phyloP scores from a whole-genome alignment of 371 early-diverging fungal genomes.

The Syncephalastrum sp. region DNA sequence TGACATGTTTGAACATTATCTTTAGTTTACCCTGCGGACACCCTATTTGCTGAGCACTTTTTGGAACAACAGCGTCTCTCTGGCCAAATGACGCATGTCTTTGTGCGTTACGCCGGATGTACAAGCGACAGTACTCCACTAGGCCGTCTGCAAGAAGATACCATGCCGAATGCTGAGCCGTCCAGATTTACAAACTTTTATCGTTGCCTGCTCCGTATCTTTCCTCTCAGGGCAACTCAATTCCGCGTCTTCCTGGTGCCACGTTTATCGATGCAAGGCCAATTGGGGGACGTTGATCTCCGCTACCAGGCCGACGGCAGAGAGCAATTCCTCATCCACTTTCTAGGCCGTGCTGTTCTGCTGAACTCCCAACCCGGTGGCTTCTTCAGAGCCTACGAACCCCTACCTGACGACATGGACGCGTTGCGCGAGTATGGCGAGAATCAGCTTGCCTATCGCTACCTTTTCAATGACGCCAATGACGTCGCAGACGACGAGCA shows the following conservation, averaged over 20 bases:
- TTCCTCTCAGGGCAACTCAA: not conserved
- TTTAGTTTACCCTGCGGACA: too few relatives aligned
- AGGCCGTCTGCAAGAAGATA: not conserved
- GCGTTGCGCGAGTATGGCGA: too few relatives aligned
- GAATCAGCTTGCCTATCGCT: too few relatives aligned
- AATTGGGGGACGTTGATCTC: not conserved
- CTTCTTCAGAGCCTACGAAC: not conserved
- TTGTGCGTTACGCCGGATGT: slow-evolving; percentile 1
- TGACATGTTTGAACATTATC: too few relatives aligned
- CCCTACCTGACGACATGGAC: not conserved
- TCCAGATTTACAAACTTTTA: slow-evolving; percentile 1
- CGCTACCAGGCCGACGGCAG: not conserved
- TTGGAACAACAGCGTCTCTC: too few relatives aligned
- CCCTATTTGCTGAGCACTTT: too few relatives aligned
- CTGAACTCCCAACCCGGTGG: slow-evolving; percentile 8
- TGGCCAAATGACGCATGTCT: not conserved
- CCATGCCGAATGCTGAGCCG: not conserved
- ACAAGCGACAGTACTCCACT: not conserved
- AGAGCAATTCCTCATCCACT: slow-evolving; percentile 4
- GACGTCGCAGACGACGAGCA: too few relatives aligned
- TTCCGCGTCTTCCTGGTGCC: not conserved
- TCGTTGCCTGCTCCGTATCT: not conserved
- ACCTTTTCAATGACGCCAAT: too few relatives aligned
- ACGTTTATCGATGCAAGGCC: not conserved
- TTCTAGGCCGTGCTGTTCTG: not conserved